Conservation (phyloP, 2,329 filamentous ascomycete genomes). For the Rhynchosporium agropyri region DNA sequence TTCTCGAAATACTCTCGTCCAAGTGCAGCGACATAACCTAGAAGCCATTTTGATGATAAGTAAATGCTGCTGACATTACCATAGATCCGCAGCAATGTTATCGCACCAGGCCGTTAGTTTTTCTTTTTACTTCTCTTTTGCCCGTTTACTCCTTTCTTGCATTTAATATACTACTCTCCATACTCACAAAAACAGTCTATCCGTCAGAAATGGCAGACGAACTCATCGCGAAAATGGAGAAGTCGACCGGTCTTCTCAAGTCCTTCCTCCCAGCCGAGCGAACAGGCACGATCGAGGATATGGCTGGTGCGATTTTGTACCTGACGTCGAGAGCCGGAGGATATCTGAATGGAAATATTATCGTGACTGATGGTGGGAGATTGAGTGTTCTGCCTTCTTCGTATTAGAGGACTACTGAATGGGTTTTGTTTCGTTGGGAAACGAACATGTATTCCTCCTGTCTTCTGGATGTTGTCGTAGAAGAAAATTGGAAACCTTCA, state of each 20-base stretch:
- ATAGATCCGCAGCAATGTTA: background rate
- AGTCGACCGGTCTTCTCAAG: background rate
- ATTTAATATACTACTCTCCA: background rate
- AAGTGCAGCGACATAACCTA: no score
- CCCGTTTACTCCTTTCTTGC: background rate
- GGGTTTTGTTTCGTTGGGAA: no score
- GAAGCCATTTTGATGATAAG: no score
- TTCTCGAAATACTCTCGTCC: no score
- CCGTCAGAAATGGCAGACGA: constrained; percentile 23
- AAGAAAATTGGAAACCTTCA: background rate
- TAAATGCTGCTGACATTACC: no score
- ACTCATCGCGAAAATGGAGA: background rate
- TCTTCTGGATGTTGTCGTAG: no score
- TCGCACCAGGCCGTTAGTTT: background rate
- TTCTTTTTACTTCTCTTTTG: background rate
- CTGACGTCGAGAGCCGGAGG: constrained; percentile 35
- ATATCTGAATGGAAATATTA: constrained; percentile 24
- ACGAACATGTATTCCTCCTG: no score
- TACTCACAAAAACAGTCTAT: constrained; percentile 21
- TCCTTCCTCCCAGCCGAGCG: constrained; percentile 16
- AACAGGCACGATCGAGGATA: constrained; percentile 61
- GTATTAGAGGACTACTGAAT: constrained; percentile 8
- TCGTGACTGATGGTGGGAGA: constrained; percentile 36
- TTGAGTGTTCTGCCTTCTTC: constrained; percentile 21
- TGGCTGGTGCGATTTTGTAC: constrained; percentile 58